Conservation (phyloP, 2,329 filamentous ascomycete genomes). For the Pseudocercospora ulei region DNA sequence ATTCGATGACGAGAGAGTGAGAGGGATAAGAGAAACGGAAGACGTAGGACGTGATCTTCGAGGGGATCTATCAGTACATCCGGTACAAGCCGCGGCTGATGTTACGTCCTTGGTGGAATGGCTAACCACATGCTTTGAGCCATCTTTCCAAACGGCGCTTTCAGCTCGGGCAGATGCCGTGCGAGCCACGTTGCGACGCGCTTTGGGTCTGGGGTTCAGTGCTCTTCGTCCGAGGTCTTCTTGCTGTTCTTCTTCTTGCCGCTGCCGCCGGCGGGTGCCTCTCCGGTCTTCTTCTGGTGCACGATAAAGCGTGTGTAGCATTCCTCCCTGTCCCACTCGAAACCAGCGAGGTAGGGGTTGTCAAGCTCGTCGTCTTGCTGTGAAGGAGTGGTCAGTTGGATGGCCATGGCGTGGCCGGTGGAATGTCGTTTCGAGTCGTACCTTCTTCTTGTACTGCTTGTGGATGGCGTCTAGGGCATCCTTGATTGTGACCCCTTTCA, state of each 20-base stretch:
- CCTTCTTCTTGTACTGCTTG: slow-evolving; percentile 95
- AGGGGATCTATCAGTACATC: too few relatives aligned
- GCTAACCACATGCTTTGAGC: too few relatives aligned
- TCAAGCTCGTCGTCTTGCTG: slow-evolving; percentile 88
- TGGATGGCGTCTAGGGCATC: slow-evolving; percentile 90
- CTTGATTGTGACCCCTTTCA: slow-evolving; percentile 94
- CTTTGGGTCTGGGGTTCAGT: too few relatives aligned
- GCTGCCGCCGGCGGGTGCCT: slow-evolving; percentile 43
- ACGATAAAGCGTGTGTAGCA: slow-evolving; percentile 81
- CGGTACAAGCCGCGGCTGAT: too few relatives aligned
- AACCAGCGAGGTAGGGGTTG: slow-evolving; percentile 76
- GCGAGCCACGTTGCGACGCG: too few relatives aligned
- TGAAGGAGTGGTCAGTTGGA: background rate
- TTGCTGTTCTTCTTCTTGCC: slow-evolving; percentile 54
- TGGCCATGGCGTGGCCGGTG: background rate
- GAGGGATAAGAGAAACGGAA: too few relatives aligned
- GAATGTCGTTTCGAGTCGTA: slow-evolving; percentile 44
- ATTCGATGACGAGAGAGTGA: too few relatives aligned
- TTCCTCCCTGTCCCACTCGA: slow-evolving; percentile 93
- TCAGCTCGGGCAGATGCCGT: too few relatives aligned
- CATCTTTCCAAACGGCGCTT: too few relatives aligned
- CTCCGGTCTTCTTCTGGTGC: slow-evolving; percentile 66
- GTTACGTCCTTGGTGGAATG: too few relatives aligned
- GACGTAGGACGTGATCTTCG: too few relatives aligned
- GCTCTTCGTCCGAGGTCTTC: slow-evolving; percentile 30